Evolutionary conservation across 192 early-diverging fungal genomes (phyloP), one percentile per base, ranked within the genome.

Genomic region (Powellomyces hirtus): DNA sequence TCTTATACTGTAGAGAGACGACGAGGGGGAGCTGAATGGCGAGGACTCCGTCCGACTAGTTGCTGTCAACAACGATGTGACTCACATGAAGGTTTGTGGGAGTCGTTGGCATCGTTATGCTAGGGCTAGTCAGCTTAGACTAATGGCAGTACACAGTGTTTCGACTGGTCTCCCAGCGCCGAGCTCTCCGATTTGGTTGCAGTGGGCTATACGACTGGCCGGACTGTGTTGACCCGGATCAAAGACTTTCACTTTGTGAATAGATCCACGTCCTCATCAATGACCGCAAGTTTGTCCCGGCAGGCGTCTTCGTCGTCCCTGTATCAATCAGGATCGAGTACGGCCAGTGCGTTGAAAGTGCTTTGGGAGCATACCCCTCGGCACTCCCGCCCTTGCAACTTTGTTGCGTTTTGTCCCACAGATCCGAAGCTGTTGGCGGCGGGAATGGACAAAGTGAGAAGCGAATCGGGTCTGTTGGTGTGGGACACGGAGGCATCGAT

Each of bases 391-490:
- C 76, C 87, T 0, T 91, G 90, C 64, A 90, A 89, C 71, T 81
- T 87, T 36, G 89, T 93, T 4, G 70, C 84, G 11, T 93, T 91
- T 70, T 90, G 82, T 34, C 77, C 86, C 29, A 70, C 75, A n/a
- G 74, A 84, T 37, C 80, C 86, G 0, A 74, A 80, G 29, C 70
- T 87, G 10, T 67, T 93, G 20, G 87, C 88, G 5, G 77, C 81
- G 18, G 91, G 91, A 10, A 72, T 90, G 3, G 91, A 91, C 31
- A 93, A 91, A 76, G 84, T 82, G 10, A 58, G 89, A 45, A 90
- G 89, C 56, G 90, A 91, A 45, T 77, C 75, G 26, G 86, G 86
- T 58, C 65, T 92, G 38, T 73, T 90, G 64, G 83, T 93, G 2
- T 93, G 90, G 90, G 90, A 93, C 78, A 69, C 89, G 2, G 84